These are phyloP conservation scores for Claviceps sorghi DNA, from an alignment of 2,329 filamentous ascomycete species.

Conservation along the genomic window DNA sequence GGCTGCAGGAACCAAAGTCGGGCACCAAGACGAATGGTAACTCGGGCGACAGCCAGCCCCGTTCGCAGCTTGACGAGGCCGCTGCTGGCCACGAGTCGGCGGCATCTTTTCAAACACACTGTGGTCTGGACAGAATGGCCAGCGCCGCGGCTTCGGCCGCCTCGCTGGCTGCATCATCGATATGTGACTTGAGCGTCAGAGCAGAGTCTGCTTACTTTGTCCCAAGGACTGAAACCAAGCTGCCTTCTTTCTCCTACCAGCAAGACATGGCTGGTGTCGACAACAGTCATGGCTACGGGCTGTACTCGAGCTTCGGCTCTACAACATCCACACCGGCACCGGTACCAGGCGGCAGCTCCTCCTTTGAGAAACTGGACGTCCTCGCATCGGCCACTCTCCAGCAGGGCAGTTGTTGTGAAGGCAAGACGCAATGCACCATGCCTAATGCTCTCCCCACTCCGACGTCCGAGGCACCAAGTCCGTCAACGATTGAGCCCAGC, in stretches of 20 bases:
- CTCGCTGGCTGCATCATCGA: background rate
- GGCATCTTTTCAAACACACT: background rate
- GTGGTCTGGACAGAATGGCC: background rate
- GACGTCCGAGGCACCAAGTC: conserved; percentile 12
- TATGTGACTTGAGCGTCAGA: background rate
- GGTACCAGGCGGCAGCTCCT: conserved; percentile 8
- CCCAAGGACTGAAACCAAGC: background rate
- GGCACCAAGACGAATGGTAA: background rate
- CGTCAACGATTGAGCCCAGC: conserved; percentile 10
- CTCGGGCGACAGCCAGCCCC: background rate
- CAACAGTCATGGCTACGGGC: background rate
- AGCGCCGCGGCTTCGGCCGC: background rate
- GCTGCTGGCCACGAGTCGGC: background rate
- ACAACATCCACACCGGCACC: background rate
- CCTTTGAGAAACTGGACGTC: conserved; percentile 23
- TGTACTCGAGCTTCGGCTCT: background rate
- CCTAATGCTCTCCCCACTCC: conserved; percentile 8
- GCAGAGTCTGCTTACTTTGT: background rate
- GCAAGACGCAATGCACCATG: conserved; percentile 11
- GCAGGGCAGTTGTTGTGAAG: conserved; percentile 12
- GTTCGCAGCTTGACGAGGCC: background rate
- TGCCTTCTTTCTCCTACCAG: background rate
- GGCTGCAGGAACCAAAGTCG: background rate
- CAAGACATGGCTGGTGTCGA: background rate
- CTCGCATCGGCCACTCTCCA: conserved; percentile 23